phyloP scores from a whole-genome alignment of 2,329 filamentous ascomycete genomes.

The Phaeosphaeria sp. region DNA sequence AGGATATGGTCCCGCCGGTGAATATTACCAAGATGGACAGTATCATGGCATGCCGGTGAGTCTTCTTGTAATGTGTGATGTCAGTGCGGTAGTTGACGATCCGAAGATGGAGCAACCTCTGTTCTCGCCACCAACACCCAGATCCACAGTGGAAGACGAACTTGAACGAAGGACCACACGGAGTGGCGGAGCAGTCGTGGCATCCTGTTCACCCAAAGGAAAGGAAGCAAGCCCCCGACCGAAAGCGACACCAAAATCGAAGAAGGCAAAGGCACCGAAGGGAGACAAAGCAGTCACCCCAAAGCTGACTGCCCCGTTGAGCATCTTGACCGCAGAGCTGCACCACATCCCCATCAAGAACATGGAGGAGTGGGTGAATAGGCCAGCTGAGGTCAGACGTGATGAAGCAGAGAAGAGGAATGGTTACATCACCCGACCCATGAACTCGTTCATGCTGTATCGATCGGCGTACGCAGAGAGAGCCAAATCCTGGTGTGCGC shows the following conservation, averaged over 20 bases:
- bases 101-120: conserved; percentile 33
- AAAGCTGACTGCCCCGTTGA: conserved; percentile 71
- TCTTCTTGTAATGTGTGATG: background rate
- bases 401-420: conserved; percentile 73
- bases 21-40: conserved; percentile 37
- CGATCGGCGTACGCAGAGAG: conserved; percentile 89
- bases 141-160: conserved; percentile 51
- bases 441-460: conserved; percentile 99
- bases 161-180: conserved; percentile 48
- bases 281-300: conserved; percentile 56
- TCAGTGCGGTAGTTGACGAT: conserved; percentile 22
- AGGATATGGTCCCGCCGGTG: conserved; percentile 35
- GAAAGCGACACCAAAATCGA: conserved; percentile 45
- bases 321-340: conserved; percentile 70
- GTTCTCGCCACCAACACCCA: conserved; percentile 53
- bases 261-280: conserved; percentile 55
- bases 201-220: conserved; percentile 31
- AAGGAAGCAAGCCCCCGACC: conserved; percentile 30
- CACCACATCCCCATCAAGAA: conserved; percentile 71
- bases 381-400: conserved; percentile 69
- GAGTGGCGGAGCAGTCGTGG: conserved; percentile 36
- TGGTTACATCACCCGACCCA: conserved; percentile 85
- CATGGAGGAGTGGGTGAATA: conserved; percentile 80
- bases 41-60: conserved; percentile 35
- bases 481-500: conserved; percentile 78